Conservation (phyloP, 1,139 yeast species). For the Scheffersomyces quercinus region DNA sequence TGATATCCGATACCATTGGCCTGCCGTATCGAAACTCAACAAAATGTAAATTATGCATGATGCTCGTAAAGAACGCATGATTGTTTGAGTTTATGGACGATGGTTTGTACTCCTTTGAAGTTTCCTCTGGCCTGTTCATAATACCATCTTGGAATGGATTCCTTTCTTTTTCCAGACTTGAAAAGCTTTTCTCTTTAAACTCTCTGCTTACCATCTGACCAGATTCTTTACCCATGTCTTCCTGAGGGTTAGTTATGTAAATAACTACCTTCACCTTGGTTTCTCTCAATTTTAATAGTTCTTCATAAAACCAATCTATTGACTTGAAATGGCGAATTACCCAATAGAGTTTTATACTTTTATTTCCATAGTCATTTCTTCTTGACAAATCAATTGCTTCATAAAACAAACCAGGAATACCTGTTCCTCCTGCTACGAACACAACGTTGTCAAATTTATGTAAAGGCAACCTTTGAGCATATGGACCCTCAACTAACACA, state of each 20-base stretch:
- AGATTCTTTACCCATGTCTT: slow-evolving; percentile 11
- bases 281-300: slow-evolving; percentile 28
- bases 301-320: slow-evolving; percentile 53
- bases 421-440: slow-evolving; percentile 64
- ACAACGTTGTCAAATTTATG: slow-evolving; percentile 15
- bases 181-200: too few relatives aligned
- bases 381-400: slow-evolving; percentile 28
- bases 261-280: slow-evolving; percentile 29
- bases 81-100: too few relatives aligned
- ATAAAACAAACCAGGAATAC: slow-evolving; percentile 54
- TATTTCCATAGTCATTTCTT: slow-evolving; percentile 6
- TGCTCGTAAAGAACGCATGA: too few relatives aligned
- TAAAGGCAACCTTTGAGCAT: slow-evolving; percentile 22
- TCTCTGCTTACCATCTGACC: too few relatives aligned
- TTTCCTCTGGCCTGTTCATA: too few relatives aligned
- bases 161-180: too few relatives aligned
- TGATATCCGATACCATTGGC: slow-evolving; percentile 40
- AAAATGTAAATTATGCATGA: slow-evolving; percentile 9
- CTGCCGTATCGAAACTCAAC: slow-evolving; percentile 38
- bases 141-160: too few relatives aligned
- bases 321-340: slow-evolving; percentile 41
- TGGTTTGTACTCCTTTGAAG: too few relatives aligned
- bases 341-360: slow-evolving; percentile 32
- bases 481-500: slow-evolving; percentile 66
- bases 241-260: slow-evolving; percentile 36